Percentiles rank a stretch among this genome's conserved stretches.
Evolutionary conservation across 2,329 filamentous ascomycete species (phyloP).

Genomic region (Diaporthe eres): DNA sequence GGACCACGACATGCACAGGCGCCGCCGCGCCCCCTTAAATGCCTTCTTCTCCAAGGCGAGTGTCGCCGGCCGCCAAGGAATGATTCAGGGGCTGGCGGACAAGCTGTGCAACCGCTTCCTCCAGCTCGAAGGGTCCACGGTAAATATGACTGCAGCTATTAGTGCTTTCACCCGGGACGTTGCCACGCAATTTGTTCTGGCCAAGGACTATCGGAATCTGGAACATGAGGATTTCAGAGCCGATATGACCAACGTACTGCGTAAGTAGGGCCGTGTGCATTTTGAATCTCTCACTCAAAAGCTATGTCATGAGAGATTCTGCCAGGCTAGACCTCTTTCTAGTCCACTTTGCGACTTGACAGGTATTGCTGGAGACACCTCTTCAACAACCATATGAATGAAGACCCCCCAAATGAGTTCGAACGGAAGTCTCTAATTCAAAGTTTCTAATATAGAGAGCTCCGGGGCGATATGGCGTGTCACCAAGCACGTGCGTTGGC

Average conservation of each 20-base stretch:
- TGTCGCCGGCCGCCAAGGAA: neutral
- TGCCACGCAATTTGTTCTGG: slow-evolving; percentile 40
- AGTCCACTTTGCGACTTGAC: too few species aligned
- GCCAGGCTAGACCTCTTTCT: neutral
- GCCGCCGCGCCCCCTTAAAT: slow-evolving; percentile 21
- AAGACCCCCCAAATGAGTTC: too few species aligned
- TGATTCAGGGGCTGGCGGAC: slow-evolving; percentile 21
- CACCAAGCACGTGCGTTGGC: slow-evolving; percentile 44
- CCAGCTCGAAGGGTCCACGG: neutral
- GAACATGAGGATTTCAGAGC: slow-evolving; percentile 37
- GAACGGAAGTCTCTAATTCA: too few species aligned
- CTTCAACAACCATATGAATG: too few species aligned
- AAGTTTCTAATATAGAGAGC: neutral
- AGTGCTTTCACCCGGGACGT: slow-evolving; percentile 42
- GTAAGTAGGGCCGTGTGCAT: neutral
- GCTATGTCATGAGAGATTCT: neutral
- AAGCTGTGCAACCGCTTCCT: slow-evolving; percentile 38
- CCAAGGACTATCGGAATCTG: slow-evolving; percentile 38
- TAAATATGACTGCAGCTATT: slow-evolving; percentile 40
- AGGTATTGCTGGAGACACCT: too few species aligned
- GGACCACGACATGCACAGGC: slow-evolving; percentile 38
- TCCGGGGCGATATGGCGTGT: slow-evolving; percentile 40
- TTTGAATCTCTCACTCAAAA: neutral
- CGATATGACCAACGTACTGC: slow-evolving; percentile 32
- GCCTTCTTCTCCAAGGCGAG: slow-evolving; percentile 8